Evolutionary conservation across 805 yeast genomes (phyloP).

Genomic region (Candida taoyuanica): DNA sequence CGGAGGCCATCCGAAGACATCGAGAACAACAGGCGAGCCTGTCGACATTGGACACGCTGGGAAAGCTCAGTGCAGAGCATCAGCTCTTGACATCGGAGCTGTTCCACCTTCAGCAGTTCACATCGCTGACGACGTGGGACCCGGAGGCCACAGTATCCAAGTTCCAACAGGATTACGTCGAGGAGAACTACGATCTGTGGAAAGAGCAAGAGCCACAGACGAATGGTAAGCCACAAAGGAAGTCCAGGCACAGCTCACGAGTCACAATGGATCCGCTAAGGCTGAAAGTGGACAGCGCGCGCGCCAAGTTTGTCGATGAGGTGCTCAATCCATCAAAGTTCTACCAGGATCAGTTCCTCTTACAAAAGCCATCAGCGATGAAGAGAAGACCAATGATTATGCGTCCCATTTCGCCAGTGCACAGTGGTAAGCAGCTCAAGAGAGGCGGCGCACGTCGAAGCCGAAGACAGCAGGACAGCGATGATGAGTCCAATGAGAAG

Average conservation of each 20-base stretch:
- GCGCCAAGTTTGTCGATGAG: constrained; percentile 13
- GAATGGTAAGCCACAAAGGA: constrained; percentile 13
- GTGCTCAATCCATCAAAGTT: constrained; percentile 20
- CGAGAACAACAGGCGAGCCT: constrained; percentile 2
- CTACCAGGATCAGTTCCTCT: constrained; percentile 20
- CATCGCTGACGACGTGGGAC: constrained; percentile 58
- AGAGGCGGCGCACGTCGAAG: constrained; percentile 1
- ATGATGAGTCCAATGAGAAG: constrained; percentile 7
- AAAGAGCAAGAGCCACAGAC: constrained; percentile 14
- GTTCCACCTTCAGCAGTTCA: constrained; percentile 57
- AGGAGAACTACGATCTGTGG: constrained; percentile 27
- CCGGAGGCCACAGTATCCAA: constrained; percentile 42
- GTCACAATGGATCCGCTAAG: constrained; percentile 18
- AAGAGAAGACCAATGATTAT: not conserved
- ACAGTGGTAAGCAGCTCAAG: not conserved
- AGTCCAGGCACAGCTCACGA: constrained; percentile 23
- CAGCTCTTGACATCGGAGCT: constrained; percentile 53
- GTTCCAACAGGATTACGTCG: constrained; percentile 29
- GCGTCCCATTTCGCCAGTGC: not conserved
- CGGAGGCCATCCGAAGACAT: constrained; percentile 6
- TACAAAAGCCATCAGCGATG: constrained; percentile 2
- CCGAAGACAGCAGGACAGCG: not conserved
- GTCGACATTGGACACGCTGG: constrained; percentile 9
- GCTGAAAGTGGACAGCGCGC: constrained; percentile 12
- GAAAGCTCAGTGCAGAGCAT: constrained; percentile 27